These are phyloP conservation scores for Sarocladium brachiariae DNA, from an alignment of 2,329 filamentous ascomycete genomes.

Conservation along the genomic window DNA sequence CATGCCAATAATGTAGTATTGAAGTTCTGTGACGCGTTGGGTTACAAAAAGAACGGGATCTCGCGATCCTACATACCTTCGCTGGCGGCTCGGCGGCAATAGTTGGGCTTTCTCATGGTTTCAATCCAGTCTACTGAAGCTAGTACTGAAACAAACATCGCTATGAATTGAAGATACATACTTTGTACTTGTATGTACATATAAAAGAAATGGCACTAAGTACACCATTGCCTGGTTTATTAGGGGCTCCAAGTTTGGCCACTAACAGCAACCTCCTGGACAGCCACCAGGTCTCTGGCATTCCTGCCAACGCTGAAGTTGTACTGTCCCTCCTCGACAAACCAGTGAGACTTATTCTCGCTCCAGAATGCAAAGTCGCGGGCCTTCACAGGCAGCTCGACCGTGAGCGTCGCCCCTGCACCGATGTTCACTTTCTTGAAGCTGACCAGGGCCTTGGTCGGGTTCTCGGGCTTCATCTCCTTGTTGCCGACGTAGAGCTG, in stretches of 20 bases:
- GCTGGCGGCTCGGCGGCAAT: no score
- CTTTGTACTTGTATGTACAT: no score
- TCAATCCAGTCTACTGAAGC: no score
- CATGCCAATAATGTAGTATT: no score
- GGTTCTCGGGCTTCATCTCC: constrained; percentile 11
- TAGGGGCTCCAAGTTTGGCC: not conserved
- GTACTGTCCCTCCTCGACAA: not conserved
- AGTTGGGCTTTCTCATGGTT: no score
- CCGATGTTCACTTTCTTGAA: constrained; percentile 19
- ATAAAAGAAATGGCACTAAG: no score
- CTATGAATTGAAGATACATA: no score
- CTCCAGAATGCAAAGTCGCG: not conserved
- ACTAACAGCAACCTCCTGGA: not conserved
- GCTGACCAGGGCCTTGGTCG: constrained; percentile 18
- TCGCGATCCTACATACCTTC: no score
- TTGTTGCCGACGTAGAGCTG: constrained; percentile 40
- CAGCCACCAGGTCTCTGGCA: not conserved
- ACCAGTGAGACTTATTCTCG: not conserved
- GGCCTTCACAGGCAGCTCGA: not conserved
- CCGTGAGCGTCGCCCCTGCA: not conserved
- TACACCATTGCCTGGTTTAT: no score
- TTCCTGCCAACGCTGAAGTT: not conserved
- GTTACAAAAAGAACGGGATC: no score
- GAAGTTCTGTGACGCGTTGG: no score
- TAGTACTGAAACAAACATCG: no score